These are phyloP conservation scores for Crassisporium funariophilum DNA, from an alignment of 768 basidiomycete species.

Conservation along the genomic window DNA sequence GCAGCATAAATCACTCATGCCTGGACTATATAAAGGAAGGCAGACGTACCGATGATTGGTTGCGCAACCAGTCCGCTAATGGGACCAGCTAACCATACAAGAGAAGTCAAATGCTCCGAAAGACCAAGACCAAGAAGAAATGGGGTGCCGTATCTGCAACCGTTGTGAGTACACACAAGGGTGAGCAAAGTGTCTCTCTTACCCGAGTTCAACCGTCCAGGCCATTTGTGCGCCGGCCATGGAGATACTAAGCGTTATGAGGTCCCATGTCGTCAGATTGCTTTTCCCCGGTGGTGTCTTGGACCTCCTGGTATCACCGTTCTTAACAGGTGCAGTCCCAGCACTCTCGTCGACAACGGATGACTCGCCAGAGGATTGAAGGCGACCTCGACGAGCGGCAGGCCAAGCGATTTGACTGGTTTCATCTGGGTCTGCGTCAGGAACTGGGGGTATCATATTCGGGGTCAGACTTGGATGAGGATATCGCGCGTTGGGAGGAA, in stretches of 20 bases:
- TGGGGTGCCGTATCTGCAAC: constrained; percentile 87
- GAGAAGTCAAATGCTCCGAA: constrained; percentile 86
- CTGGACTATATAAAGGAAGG: constrained; percentile 17
- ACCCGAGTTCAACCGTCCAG: constrained; percentile 97
- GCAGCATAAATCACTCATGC: constrained; percentile 32
- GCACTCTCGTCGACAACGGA: constrained; percentile 19
- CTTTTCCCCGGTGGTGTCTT: constrained; percentile 34
- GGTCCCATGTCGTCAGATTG: constrained; percentile 61
- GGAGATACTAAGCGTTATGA: constrained; percentile 82
- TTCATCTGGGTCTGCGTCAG: constrained; percentile 69
- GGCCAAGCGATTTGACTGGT: constrained; percentile 83
- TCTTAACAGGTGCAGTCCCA: constrained; percentile 12
- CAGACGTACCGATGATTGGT: constrained; percentile 84
- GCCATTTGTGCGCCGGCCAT: constrained; percentile 96
- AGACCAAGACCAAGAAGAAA: constrained; percentile 74
- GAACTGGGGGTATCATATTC: constrained; percentile 65
- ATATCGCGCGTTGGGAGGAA: constrained; percentile 14
- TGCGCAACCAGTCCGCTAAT: constrained; percentile 95
- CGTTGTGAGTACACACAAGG: constrained; percentile 7
- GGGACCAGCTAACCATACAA: constrained; percentile 96
- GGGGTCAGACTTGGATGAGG: constrained; percentile 13
- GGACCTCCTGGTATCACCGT: constrained; percentile 19
- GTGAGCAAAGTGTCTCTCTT: constrained; percentile 26
- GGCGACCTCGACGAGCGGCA: constrained; percentile 33
- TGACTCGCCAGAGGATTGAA: constrained; percentile 32